Evolutionary conservation across 345 rosid species (phyloP).

Genomic region (Salix koriyanagi): DNA sequence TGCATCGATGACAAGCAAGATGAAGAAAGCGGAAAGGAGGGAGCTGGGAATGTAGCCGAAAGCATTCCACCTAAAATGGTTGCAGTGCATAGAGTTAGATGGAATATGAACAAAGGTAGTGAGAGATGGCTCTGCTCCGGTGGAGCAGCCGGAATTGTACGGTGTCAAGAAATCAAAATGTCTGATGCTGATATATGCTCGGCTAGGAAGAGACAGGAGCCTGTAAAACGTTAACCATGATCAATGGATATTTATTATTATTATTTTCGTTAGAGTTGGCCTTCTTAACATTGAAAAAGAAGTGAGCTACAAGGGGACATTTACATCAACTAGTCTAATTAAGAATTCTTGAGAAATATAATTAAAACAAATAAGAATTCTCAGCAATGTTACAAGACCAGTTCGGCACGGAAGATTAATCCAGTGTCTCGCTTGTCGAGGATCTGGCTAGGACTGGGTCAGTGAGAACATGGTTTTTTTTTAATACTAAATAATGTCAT

Average conservation of each 20-base stretch:
- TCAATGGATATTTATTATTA: not conserved
- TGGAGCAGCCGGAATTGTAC: slow-evolving; percentile 79
- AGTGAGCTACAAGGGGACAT: no score
- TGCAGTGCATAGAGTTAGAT: slow-evolving; percentile 66
- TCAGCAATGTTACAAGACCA: no score
- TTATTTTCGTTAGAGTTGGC: not conserved
- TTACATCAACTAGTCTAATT: no score
- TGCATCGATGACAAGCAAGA: slow-evolving; percentile 10
- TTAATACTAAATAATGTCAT: no score
- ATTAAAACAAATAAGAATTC: not conserved
- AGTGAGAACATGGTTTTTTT: no score
- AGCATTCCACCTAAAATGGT: slow-evolving; percentile 54
- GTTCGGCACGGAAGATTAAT: no score
- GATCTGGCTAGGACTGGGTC: no score
- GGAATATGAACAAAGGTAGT: slow-evolving; percentile 86
- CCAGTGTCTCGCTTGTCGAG: no score
- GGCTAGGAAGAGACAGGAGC: not conserved
- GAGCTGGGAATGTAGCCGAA: slow-evolving; percentile 14
- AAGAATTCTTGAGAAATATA: not conserved
- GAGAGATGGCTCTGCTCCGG: slow-evolving; percentile 87
- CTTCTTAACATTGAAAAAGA: not conserved
- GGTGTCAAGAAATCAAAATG: slow-evolving; percentile 60
- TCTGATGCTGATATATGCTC: slow-evolving; percentile 2
- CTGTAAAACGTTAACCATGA: not conserved
- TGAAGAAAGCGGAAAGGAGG: slow-evolving; percentile 15